Percentiles rank a stretch among this genome's conserved stretches.
Evolutionary conservation across 495 filamentous ascomycete genomes (phyloP).

Genomic region (Neurospora sp.): DNA sequence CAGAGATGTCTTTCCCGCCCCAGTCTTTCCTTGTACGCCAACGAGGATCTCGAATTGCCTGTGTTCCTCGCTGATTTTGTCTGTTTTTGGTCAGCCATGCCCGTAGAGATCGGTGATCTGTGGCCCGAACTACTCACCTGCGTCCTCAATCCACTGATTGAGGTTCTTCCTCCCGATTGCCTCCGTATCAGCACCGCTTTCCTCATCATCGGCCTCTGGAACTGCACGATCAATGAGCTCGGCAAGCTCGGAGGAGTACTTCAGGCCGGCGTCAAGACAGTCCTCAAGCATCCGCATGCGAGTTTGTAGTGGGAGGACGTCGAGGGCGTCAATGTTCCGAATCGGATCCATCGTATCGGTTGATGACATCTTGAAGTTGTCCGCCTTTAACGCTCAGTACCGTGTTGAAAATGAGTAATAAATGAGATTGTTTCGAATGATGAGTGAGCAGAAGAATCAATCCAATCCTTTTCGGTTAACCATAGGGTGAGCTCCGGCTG

Average conservation of each 20-base stretch:
- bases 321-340: neutral
- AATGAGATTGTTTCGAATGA: neutral
- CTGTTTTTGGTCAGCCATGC: neutral
- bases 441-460: neutral
- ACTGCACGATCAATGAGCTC: neutral
- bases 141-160: neutral
- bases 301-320: neutral
- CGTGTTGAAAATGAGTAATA: neutral
- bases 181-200: neutral
- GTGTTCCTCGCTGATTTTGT: neutral
- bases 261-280: neutral
- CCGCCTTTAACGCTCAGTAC: neutral
- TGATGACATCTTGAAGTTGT: neutral
- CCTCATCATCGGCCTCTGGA: neutral
- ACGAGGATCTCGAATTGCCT: constrained; percentile 9
- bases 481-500: neutral
- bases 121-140: neutral
- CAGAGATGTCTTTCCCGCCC: constrained; percentile 19
- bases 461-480: neutral
- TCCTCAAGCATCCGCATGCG: neutral
- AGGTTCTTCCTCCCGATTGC: neutral
- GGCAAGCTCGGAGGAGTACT: neutral
- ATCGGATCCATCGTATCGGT: neutral
- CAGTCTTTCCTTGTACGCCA: constrained; percentile 18
- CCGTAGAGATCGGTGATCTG: neutral